Evolutionary conservation across 768 basidiomycete genomes (phyloP), one percentile per base, ranked within the genome.

Genomic region (Lepiota venenata): DNA sequence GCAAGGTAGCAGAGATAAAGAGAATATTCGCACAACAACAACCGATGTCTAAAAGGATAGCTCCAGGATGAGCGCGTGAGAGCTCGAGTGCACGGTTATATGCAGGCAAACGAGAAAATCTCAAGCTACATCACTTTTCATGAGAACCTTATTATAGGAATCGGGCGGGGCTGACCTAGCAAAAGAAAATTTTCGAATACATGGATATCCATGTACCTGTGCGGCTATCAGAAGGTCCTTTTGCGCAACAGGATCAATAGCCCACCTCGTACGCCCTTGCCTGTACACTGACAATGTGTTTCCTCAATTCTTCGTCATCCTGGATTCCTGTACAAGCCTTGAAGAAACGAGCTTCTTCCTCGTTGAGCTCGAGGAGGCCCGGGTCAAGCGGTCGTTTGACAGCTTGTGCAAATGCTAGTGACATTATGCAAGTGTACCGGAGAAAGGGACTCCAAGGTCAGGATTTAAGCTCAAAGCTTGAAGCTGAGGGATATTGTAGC

Each of bases 31-130:
- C 36, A 77, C 76, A 75, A 57, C 73, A 74, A 56, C 76, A 77
- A 7, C 72, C 76, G 12, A 75, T 60, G 50, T 77, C 76, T 7
- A 77, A 63, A 2, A 76, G 60, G 32, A 77, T 67, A 9, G 73
- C 65, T 18, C 61, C 61, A 15, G 64, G 59, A 16, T 60, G 56
- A 2, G 59, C 47, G 15, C 60, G 25, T 1, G 60, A 54, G 2
- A 75, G 62, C 11, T 65, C 41, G 2, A 74, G 62, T 3, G 66
- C 66, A 15, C 62, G 61, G 7, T 58, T 22, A 58, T 75, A 75
- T 1, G 61, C 71, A 5, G 69, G 72, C 2, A 69, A 52, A 12
- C 63, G 64, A 10, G 67, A 64, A 44, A 74, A 71, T 61, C 69
- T 71, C 16, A 69, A 56, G 49, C 69, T 63, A 21, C 12, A 9